Base-by-base conservation (phyloP, 2,329 filamentous ascomycete species). In the Periconia sp. region DNA sequence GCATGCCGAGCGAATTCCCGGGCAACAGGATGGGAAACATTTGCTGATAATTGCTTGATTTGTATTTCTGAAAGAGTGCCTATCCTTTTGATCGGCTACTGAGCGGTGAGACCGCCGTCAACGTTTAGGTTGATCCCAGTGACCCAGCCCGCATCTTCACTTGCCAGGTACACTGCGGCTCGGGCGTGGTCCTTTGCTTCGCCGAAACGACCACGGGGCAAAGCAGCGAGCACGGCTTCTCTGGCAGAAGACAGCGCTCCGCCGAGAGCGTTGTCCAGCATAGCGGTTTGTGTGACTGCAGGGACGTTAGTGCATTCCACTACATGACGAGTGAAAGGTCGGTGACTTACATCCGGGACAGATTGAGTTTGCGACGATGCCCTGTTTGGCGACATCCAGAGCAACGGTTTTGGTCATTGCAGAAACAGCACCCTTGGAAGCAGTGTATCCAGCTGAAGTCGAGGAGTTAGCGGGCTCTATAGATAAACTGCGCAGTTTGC, bases 391-490 rank as follows among this genome's bases (percentile, higher is more conserved):
- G 41, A 73, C 73, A 37, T 75, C 72, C n/a, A 75, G 47, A 2
- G 73, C 73, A n/a, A 75, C 61, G 38, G 72, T 66, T 37, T 72
- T 74, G 6, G 76, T 78, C 31, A 80, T 62, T 29, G 71, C 63
- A 8, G 73, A 61, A 5, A 77, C 74, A 0, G 74, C 77, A 8
- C 72, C 73, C 50, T 79, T 80, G 29, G 67, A 72, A 2, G 75
- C 72, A 39, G 71, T 74, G 52, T 79, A 79, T 13, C 65, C 62
- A 18, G 70, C 66, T 62, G 51, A 31, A 12, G 10, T 4, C 12
- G 12, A 15, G 5, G 4, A 15, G 8, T 34, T 5, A 21, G 16
- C 19, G 16, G 16, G 5, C 8, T 6, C 13, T 15, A 19, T 12
- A 32, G 24, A 13, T 22, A 15, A 23, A 17, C 12, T 57, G 53